phyloP scores from a whole-genome alignment of 495 filamentous ascomycete genomes.

The Saxophila tyrrhenica region DNA sequence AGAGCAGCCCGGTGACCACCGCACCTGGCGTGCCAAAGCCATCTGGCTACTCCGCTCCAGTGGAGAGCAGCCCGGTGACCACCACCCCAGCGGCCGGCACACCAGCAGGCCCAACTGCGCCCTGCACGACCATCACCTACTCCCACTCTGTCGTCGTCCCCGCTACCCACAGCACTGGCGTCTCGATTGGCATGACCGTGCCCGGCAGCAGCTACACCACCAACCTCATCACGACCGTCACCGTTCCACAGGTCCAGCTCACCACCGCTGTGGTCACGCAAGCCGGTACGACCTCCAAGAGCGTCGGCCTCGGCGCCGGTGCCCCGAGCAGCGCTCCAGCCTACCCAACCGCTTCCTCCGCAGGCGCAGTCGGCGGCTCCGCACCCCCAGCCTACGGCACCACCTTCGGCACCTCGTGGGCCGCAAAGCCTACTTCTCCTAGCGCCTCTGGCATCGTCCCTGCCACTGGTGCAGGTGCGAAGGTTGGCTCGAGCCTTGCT shows the following conservation, averaged over 20 bases:
- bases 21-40: slow-evolving; percentile 1
- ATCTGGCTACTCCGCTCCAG: slow-evolving; percentile 26
- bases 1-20: slow-evolving; percentile 7
- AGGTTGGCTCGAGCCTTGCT: slow-evolving; percentile 11
- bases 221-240: slow-evolving; percentile 47
- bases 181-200: slow-evolving; percentile 37
- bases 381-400: slow-evolving; percentile 5
- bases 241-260: slow-evolving; percentile 66
- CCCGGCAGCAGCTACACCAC: slow-evolving; percentile 43
- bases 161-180: slow-evolving; percentile 33
- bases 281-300: slow-evolving; percentile 24
- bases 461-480: slow-evolving; percentile 25
- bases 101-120: slow-evolving; percentile 9
- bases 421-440: slow-evolving; percentile 4
- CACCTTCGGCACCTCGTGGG: slow-evolving; percentile 13
- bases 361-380: neutral
- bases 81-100: slow-evolving; percentile 34
- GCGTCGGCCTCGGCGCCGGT: slow-evolving; percentile 42
- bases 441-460: slow-evolving; percentile 10
- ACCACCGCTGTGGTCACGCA: slow-evolving; percentile 46
- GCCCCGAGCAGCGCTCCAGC: slow-evolving; percentile 31
- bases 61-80: slow-evolving; percentile 25
- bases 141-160: slow-evolving; percentile 34
- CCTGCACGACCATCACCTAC: slow-evolving; percentile 44
- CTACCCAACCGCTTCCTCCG: slow-evolving; percentile 18